These are phyloP conservation scores for Amaranthus cruentus DNA, from an alignment of 148 eudicot genomes.

Conservation along the genomic window DNA sequence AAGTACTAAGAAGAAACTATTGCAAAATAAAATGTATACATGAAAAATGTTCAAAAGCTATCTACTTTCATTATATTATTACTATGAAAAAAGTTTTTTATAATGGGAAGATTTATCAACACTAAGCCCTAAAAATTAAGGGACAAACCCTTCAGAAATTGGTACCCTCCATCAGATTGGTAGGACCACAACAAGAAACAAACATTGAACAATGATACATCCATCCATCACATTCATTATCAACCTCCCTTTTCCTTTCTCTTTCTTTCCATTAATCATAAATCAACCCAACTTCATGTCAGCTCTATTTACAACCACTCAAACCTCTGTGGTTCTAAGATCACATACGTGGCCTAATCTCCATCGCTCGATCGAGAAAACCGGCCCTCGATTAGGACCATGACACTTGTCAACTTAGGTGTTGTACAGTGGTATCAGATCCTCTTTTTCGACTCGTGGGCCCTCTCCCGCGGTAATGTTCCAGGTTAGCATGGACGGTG, in stretches of 20 bases:
- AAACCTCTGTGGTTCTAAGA: conserved; percentile 10
- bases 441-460: neutral
- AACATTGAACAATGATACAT: conserved; percentile 5
- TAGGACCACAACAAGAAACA: conserved; percentile 16
- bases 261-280: neutral
- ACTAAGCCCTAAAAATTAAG: conserved; percentile 15
- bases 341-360: conserved; percentile 31
- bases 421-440: conserved; percentile 12
- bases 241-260: neutral
- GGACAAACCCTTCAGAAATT: conserved; percentile 17
- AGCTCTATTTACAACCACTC: conserved; percentile 38
- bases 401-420: neutral
- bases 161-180: neutral
- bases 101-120: conserved; percentile 4
- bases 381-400: neutral
- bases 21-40: too few species aligned
- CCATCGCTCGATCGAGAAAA: conserved; percentile 6
- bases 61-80: conserved; percentile 1
- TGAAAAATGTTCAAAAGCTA: too few species aligned
- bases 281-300: conserved; percentile 21
- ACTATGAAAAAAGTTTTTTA: neutral
- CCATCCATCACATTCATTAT: conserved; percentile 16
- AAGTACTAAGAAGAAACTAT: too few species aligned
- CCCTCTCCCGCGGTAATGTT: neutral
- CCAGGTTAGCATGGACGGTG: conserved; percentile 26